A percentile compares a stretch with the other conserved stretches of the same genome.
phyloP scores from a whole-genome alignment of 1,284 basidiomycete genomes.

The Vanrija sp. region DNA sequence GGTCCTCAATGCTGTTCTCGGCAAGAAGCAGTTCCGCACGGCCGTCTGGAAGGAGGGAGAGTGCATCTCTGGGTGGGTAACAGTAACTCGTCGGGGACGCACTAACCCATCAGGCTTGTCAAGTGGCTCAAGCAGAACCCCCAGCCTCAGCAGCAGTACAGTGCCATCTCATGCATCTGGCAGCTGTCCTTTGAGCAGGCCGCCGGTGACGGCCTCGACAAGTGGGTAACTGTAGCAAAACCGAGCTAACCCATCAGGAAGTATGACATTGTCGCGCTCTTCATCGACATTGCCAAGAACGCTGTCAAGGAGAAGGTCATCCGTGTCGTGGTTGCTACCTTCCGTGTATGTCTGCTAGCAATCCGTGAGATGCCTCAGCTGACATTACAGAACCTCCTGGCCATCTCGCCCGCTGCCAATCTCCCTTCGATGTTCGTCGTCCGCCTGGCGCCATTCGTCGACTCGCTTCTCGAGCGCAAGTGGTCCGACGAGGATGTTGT shows the following conservation, averaged over 20 bases:
- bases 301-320: constrained; percentile 98
- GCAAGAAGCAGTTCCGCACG: constrained; percentile 69
- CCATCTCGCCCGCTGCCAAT: constrained; percentile 59
- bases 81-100: constrained; percentile 11
- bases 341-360: constrained; percentile 58
- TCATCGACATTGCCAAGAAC: constrained; percentile 78
- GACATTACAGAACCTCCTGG: constrained; percentile 69
- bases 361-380: background rate
- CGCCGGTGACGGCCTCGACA: constrained; percentile 79
- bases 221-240: constrained; percentile 46
- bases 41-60: constrained; percentile 51
- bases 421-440: constrained; percentile 88
- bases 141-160: constrained; percentile 89
- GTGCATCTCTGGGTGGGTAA: constrained; percentile 45
- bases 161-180: constrained; percentile 90
- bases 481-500: constrained; percentile 93
- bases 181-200: constrained; percentile 84
- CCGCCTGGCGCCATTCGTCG: constrained; percentile 77
- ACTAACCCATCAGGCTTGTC: constrained; percentile 58
- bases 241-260: constrained; percentile 59
- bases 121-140: constrained; percentile 68
- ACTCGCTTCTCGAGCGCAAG: constrained; percentile 78
- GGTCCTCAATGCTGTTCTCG: constrained; percentile 79
- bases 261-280: constrained; percentile 82
- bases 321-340: constrained; percentile 88